phyloP scores from a whole-genome alignment of 345 rosid species.

The Eucalyptus pumila region DNA sequence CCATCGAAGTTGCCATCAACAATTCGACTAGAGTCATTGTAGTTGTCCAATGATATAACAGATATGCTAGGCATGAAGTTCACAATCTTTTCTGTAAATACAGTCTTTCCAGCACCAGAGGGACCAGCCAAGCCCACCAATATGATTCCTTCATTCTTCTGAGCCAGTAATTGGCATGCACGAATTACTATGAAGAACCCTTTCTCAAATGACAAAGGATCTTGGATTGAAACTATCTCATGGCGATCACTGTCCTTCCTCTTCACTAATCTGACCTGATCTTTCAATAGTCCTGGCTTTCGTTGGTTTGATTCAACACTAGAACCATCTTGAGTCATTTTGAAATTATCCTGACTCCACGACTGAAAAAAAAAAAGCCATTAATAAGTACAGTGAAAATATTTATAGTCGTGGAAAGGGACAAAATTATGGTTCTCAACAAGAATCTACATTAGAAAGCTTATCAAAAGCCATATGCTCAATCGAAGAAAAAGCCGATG shows the following conservation, averaged over 20 bases:
- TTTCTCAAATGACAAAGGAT: conserved; percentile 75
- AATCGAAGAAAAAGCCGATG: background rate
- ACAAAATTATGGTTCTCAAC: background rate
- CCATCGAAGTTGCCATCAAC: conserved; percentile 89
- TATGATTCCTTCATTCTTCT: conserved; percentile 78
- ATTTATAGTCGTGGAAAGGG: background rate
- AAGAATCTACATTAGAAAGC: background rate
- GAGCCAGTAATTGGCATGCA: conserved; percentile 81
- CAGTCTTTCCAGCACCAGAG: conserved; percentile 99
- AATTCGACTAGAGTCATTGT: conserved; percentile 79
- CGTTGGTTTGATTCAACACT: conserved; percentile 44
- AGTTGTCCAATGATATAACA: conserved; percentile 90
- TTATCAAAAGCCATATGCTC: background rate
- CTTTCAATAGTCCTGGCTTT: conserved; percentile 69
- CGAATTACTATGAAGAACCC: conserved; percentile 88
- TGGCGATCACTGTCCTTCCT: conserved; percentile 59
- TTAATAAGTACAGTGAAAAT: background rate
- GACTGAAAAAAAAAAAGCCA: background rate
- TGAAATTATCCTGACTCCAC: background rate
- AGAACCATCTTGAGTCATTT: conserved; percentile 43
- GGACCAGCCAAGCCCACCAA: conserved; percentile 95
- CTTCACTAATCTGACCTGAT: conserved; percentile 69
- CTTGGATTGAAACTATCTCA: conserved; percentile 66
- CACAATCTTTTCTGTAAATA: conserved; percentile 84
- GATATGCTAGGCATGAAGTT: conserved; percentile 84